Conservation (phyloP, 2,329 filamentous ascomycete species). For the Nannizzia gypsea region DNA sequence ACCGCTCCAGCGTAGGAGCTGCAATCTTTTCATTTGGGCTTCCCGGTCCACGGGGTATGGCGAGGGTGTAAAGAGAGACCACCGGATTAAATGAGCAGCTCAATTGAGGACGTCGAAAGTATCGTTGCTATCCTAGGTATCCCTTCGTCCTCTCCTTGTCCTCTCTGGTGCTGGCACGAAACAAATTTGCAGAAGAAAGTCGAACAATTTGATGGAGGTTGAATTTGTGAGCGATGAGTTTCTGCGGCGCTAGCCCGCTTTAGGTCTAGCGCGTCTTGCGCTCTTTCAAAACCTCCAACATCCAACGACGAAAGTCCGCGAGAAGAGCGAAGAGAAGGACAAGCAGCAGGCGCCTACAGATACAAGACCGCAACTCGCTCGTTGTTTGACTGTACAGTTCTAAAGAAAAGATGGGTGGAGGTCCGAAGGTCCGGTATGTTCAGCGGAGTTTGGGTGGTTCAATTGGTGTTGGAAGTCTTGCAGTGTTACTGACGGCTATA, state of each 20-base stretch:
- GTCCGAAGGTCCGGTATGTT: slow-evolving; percentile 62
- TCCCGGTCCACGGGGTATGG: slow-evolving; percentile 5
- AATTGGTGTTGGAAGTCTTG: slow-evolving; percentile 8
- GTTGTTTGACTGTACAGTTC: not conserved
- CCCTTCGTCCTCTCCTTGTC: not conserved
- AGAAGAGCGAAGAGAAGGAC: not conserved
- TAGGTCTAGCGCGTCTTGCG: not conserved
- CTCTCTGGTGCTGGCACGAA: not conserved
- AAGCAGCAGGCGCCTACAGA: not conserved
- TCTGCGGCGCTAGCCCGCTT: not conserved
- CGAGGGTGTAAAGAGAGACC: not conserved
- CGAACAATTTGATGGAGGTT: not conserved
- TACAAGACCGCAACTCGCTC: not conserved
- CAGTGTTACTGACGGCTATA: not conserved
- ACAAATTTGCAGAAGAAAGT: not conserved
- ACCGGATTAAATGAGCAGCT: not conserved
- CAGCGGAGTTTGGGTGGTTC: not conserved
- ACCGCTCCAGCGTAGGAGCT: slow-evolving; percentile 42
- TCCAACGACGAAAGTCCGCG: not conserved
- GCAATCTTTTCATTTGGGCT: slow-evolving; percentile 37
- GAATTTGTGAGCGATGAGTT: slow-evolving; percentile 2
- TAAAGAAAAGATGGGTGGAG: slow-evolving; percentile 52
- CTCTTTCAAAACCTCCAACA: not conserved
- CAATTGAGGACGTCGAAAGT: not conserved
- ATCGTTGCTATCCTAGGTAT: not conserved